These are phyloP conservation scores for Rhodotorula sp. DNA, from an alignment of 1,284 basidiomycete species.

Conservation along the genomic window DNA sequence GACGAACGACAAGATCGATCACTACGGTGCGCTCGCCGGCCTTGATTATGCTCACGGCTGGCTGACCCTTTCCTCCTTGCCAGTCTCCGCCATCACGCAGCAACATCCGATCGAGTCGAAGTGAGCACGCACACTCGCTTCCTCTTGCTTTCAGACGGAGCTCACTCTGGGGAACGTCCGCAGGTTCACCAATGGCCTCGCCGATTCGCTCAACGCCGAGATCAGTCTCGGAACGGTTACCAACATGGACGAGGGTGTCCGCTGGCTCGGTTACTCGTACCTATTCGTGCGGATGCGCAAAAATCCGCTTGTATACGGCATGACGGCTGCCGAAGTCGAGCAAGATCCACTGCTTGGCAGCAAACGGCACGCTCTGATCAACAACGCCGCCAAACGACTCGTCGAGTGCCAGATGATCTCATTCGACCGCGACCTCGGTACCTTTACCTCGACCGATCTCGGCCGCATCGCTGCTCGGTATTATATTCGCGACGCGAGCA, in stretches of 20 bases:
- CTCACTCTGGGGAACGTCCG: too few relatives aligned
- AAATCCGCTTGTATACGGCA: conserved; percentile 90
- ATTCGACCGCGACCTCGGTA: conserved; percentile 63
- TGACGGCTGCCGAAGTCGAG: conserved; percentile 67
- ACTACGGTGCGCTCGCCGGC: conserved; percentile 65
- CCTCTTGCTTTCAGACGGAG: not conserved
- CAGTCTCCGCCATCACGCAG: conserved; percentile 41
- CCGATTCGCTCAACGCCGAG: conserved; percentile 93
- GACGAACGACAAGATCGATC: conserved; percentile 83
- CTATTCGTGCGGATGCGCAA: conserved; percentile 92
- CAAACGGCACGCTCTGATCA: conserved; percentile 73
- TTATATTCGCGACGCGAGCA: conserved; percentile 83
- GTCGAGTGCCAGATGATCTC: conserved; percentile 79
- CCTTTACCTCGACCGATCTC: conserved; percentile 76
- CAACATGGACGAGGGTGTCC: conserved; percentile 80
- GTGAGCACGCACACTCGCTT: conserved; percentile 53
- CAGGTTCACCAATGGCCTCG: conserved; percentile 81
- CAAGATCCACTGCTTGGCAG: conserved; percentile 77
- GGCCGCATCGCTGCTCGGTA: conserved; percentile 96
- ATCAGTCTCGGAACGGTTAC: conserved; percentile 92
- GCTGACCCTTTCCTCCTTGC: conserved; percentile 14
- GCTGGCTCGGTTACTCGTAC: conserved; percentile 98
- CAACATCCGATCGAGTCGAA: conserved; percentile 95
- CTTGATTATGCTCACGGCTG: not conserved
- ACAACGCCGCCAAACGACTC: conserved; percentile 67